phyloP scores from a whole-genome alignment of 352 stramenopile genomes.

The Phytophthora gonapodyides region DNA sequence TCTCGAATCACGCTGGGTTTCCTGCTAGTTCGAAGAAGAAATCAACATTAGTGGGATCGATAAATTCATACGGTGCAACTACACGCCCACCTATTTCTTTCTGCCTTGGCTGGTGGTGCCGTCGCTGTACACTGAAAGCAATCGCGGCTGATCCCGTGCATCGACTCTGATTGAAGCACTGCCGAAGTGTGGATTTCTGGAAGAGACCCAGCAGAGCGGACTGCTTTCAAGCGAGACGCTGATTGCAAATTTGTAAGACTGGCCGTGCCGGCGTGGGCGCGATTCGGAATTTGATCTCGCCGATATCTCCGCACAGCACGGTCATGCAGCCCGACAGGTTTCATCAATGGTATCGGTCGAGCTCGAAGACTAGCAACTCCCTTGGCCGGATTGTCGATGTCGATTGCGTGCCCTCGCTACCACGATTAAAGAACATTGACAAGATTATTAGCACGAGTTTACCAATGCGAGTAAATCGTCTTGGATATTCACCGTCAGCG shows the following conservation, averaged over 20 bases:
- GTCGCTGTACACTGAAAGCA: slow-evolving; percentile 61
- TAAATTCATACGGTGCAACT: background rate
- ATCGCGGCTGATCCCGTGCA: slow-evolving; percentile 43
- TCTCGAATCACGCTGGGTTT: slow-evolving; percentile 23
- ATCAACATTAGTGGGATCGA: background rate
- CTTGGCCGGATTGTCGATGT: slow-evolving; percentile 40
- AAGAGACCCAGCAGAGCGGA: slow-evolving; percentile 26
- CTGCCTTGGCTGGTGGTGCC: slow-evolving; percentile 7
- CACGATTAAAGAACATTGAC: background rate
- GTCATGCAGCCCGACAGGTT: slow-evolving; percentile 58
- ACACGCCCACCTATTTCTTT: slow-evolving; percentile 26
- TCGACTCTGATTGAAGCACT: slow-evolving; percentile 2
- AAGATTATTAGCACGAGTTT: background rate
- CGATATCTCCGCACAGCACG: slow-evolving; percentile 73
- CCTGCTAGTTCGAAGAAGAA: slow-evolving; percentile 10
- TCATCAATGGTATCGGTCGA: slow-evolving; percentile 45
- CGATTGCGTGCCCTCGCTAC: slow-evolving; percentile 62
- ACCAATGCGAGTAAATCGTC: background rate
- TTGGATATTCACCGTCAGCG: slow-evolving; percentile 46
- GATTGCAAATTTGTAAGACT: slow-evolving; percentile 37
- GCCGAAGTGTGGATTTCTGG: slow-evolving; percentile 4
- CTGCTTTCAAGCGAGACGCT: slow-evolving; percentile 26
- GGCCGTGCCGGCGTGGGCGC: slow-evolving; percentile 51
- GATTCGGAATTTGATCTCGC: slow-evolving; percentile 65
- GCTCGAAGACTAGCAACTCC: slow-evolving; percentile 43